Base-by-base conservation (phyloP, 768 basidiomycete genomes). In the Clitopilus hobsonii region DNA sequence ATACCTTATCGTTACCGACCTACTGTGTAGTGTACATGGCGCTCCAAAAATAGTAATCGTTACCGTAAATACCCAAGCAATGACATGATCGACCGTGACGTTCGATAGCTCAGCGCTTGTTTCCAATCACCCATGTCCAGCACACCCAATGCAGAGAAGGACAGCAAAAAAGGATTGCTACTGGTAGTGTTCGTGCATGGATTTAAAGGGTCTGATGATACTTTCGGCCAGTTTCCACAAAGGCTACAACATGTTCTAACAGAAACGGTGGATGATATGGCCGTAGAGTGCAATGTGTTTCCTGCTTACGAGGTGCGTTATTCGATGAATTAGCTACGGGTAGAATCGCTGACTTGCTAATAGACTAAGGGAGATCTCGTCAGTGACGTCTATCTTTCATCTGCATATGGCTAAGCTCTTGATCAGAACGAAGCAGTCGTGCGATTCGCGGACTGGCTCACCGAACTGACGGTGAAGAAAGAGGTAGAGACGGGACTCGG, bases 301-400 rank as follows among this genome's bases (percentile, higher is more conserved):
- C 94, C 94, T 22, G 86, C 84, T 1, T 98, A 96, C 61, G 90
- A 97, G 78, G 91, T 89, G 59, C 56, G 74, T 55, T 16, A 8
- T 29, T 23, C 24, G 8, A 45, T 41, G 36, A 28, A 28, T 52
- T 36, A n/a, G 23, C 22, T 51, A 28, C 25, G 49, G 38, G 30
- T 18, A 5, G 3, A 48, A 22, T 30, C 58, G 23, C 49, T 38
- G 20, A 24, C 11, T 25, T 57, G 27, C 32, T 28, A 7, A 13
- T 54, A 93, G 89, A 96, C 94, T 6, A 94, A 92, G 69, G 94
- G 94, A 41, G 88, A 94, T 54, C 71, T 97, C 69, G 93, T 94
- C 64, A 60, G 84, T 74, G 23, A 23, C 22, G 22, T 5, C 41
- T 24, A 25, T 51, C 38, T 51, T 28, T 28, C 49, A 54, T 20